These are phyloP conservation scores for Metschnikowia hibisci DNA, from an alignment of 805 yeast genomes.

Conservation along the genomic window DNA sequence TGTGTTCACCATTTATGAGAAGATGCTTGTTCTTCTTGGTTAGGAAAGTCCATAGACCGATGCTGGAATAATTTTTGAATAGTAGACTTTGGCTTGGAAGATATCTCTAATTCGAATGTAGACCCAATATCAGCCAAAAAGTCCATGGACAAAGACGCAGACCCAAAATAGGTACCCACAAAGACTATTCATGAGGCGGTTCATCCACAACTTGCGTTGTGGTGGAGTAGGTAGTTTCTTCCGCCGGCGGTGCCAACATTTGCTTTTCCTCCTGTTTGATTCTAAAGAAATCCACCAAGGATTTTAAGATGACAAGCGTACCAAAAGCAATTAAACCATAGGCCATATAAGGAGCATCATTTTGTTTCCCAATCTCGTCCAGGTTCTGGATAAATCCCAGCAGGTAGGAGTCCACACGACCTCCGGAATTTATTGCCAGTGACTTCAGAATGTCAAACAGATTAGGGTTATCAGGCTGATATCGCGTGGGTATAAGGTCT, in stretches of 20 bases:
- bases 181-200: constrained; percentile 5
- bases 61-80: too few species aligned
- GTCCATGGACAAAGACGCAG: too few species aligned
- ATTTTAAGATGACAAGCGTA: constrained; percentile 55
- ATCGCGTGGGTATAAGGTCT: constrained; percentile 30
- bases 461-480: constrained; percentile 35
- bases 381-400: constrained; percentile 33
- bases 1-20: constrained; percentile 93
- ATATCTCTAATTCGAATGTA: too few species aligned
- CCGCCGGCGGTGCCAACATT: constrained; percentile 45
- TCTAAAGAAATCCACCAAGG: constrained; percentile 65
- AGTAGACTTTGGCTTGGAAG: too few species aligned
- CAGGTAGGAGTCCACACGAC: constrained; percentile 26
- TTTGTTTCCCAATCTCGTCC: constrained; percentile 8
- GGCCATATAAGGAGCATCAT: constrained; percentile 49
- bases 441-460: constrained; percentile 28
- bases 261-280: constrained; percentile 74
- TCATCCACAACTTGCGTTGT: constrained; percentile 13
- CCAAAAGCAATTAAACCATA: constrained; percentile 68
- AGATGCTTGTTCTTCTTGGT: constrained; percentile 62
- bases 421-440: constrained; percentile 24
- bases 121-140: too few species aligned
- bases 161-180: too few species aligned
- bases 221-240: constrained; percentile 11
- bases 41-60: constrained; percentile 13